A percentile compares a stretch with the other conserved stretches of the same genome.
Conservation (phyloP, 345 rosid species). For the Litchi chinensis region DNA sequence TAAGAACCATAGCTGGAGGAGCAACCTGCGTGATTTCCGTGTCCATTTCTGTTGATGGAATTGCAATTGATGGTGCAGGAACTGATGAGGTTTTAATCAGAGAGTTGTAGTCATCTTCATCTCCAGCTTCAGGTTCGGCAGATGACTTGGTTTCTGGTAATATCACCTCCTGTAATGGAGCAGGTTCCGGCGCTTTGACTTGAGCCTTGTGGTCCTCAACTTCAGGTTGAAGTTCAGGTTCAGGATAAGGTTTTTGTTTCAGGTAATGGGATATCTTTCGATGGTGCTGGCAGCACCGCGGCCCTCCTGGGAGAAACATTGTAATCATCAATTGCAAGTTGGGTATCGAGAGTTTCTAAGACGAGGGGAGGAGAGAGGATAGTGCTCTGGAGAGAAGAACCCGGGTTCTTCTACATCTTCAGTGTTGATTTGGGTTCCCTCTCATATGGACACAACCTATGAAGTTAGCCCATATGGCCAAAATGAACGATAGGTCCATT, state of each 20-base stretch:
- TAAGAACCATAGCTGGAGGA: not conserved
- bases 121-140: too few relatives aligned
- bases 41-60: not conserved
- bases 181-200: not conserved
- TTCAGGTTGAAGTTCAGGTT: not conserved
- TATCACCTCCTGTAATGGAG: not conserved
- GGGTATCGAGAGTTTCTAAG: not conserved
- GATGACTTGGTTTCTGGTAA: not conserved
- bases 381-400: not conserved
- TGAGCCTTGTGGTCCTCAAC: too few relatives aligned
- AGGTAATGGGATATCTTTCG: not conserved
- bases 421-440: too few relatives aligned
- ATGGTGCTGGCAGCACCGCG: not conserved
- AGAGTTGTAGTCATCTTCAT: not conserved
- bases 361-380: not conserved
- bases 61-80: not conserved
- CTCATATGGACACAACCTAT: too few relatives aligned
- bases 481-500: too few relatives aligned
- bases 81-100: not conserved
- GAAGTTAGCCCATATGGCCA: too few relatives aligned
- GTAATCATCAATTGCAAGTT: not conserved
- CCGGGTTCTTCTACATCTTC: not conserved
- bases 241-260: not conserved
- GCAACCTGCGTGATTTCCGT: not conserved
- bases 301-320: not conserved